phyloP scores from a whole-genome alignment of 2,329 filamentous ascomycete species.

The Colletotrichum tabaci region DNA sequence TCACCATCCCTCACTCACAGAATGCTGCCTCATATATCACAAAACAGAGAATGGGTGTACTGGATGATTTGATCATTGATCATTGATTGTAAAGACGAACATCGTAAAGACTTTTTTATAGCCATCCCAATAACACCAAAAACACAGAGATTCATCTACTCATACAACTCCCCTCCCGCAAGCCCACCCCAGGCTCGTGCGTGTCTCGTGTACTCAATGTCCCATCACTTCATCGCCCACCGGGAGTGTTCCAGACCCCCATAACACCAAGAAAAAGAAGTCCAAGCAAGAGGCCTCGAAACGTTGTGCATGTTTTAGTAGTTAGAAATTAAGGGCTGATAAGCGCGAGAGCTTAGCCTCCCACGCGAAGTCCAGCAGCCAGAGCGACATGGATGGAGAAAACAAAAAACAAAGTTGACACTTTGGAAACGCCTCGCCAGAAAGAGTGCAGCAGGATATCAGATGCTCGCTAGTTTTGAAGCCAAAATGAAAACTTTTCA shows the following conservation, averaged over 20 bases:
- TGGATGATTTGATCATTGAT: constrained; percentile 8
- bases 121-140: constrained; percentile 5
- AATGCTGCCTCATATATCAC: accelerated
- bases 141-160: constrained; percentile 10
- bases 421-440: constrained; percentile 34
- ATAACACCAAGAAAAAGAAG: background rate
- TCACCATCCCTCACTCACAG: background rate
- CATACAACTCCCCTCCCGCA: constrained; percentile 5
- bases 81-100: constrained; percentile 13
- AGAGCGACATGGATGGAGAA: background rate
- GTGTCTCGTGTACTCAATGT: constrained; percentile 7
- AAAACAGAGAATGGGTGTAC: background rate
- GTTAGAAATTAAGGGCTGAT: constrained; percentile 19
- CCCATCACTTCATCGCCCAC: background rate
- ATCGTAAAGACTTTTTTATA: constrained; percentile 5
- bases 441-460: constrained; percentile 19
- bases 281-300: background rate
- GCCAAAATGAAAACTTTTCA: background rate
- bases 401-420: background rate
- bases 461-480: constrained; percentile 20
- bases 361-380: constrained; percentile 22
- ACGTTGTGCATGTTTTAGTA: constrained; percentile 8
- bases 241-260: background rate
- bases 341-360: background rate
- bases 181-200: background rate